Evolutionary conservation across 2,329 filamentous ascomycete genomes (phyloP), one percentile per base, ranked within the genome.

Genomic region (Ophiostoma sp.): DNA sequence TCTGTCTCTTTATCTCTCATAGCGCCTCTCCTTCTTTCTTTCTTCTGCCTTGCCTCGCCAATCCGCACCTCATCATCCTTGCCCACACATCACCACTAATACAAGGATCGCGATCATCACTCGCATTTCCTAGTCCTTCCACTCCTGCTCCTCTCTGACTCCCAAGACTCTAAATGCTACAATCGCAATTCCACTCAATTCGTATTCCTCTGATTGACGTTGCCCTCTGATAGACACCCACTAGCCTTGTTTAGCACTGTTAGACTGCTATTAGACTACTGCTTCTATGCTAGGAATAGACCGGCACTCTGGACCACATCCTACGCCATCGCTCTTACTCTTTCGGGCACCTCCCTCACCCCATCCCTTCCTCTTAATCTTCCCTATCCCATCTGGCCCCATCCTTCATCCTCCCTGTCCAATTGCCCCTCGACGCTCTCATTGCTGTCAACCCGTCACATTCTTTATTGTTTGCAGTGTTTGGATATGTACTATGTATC

Each of bases 401-500:
- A 57, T 57, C 52, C 52, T 48, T 48, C 20, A 17, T 48, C 52
- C n/a, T 27, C 23, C 23, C n/a, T 57, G 4, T 57, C 52, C n/a
- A 57, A n/a, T 27, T 57, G 23, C 52, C 52, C 48, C 52, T 57
- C 52, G 23, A 57, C 52, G 52, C 52, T 57, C 52, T 57, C 10
- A 57, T 27, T 27, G 7, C n/a, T 31, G 23, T 27, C 52, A 57
- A 57, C n/a, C 10, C 52, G 23, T 57, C 23, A 57, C 52, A 31
- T 8, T 27, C n/a, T 4, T 4, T 7, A 57, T 27, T 57, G n/a
- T 27, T 20, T 48, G 44, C 17, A 20, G 36, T 48, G 5, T 4
- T 48, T 48, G 44, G 5, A 41, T 20, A 20, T 20, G 6, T 48
- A 4, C 3, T 41, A 41, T 48, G 6, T 6, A 20, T n/a, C 44